These are phyloP conservation scores for Linderina pennispora DNA, from an alignment of 192 early-diverging fungal genomes.

Conservation along the genomic window DNA sequence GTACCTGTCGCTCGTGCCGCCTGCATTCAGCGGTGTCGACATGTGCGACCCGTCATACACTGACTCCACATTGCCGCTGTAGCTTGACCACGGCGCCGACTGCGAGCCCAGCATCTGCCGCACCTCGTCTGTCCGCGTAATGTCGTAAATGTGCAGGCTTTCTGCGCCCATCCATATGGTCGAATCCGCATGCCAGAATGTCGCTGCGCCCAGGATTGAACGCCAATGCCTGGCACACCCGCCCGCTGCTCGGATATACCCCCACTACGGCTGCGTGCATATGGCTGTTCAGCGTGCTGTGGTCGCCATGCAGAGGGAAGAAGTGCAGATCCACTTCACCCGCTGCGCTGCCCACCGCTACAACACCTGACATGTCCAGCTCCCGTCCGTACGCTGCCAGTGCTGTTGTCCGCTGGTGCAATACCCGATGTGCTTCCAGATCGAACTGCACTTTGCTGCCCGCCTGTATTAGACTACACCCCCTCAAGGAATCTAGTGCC, in stretches of 20 bases:
- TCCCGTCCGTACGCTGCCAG: conserved; percentile 25
- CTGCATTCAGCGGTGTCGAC: not conserved
- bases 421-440: conserved; percentile 10
- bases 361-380: conserved; percentile 13
- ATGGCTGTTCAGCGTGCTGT: not conserved
- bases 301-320: conserved; percentile 1
- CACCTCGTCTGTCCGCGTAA: conserved; percentile 24
- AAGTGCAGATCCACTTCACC: conserved; percentile 38
- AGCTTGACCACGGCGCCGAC: conserved; percentile 16
- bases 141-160: conserved; percentile 30
- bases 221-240: conserved; percentile 19
- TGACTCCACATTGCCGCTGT: conserved; percentile 10
- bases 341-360: conserved; percentile 23
- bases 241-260: conserved; percentile 19
- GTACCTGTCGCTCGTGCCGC: not conserved
- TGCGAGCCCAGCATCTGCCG: conserved; percentile 24
- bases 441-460: conserved; percentile 5
- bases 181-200: conserved; percentile 38
- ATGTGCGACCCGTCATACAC: not conserved
- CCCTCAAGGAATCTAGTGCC: no score
- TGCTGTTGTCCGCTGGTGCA: conserved; percentile 16
- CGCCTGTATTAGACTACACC: conserved; percentile 4
- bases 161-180: conserved; percentile 24
- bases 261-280: conserved; percentile 2
- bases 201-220: conserved; percentile 29